phyloP scores from a whole-genome alignment of 1,284 basidiomycete species.

The Ceratorhiza oryzae-sativae region DNA sequence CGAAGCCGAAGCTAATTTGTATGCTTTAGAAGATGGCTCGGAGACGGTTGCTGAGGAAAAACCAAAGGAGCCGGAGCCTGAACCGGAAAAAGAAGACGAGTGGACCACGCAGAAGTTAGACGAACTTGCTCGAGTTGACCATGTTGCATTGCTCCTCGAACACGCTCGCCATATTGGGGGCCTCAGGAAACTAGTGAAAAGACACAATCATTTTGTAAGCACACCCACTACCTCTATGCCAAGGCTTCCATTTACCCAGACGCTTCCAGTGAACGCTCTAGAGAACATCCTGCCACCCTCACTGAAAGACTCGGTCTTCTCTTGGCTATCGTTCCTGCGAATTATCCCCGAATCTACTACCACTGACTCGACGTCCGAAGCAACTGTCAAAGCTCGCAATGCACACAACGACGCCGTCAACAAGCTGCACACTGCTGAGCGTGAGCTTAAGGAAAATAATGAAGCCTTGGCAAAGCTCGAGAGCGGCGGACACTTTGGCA shows the following conservation, averaged over 20 bases:
- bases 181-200: conserved; percentile 51
- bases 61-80: conserved; percentile 59
- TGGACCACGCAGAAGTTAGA: conserved; percentile 64
- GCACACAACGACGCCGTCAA: conserved; percentile 54
- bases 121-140: conserved; percentile 71
- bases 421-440: conserved; percentile 65
- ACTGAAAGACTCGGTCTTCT: conserved; percentile 68
- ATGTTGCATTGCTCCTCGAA: conserved; percentile 74
- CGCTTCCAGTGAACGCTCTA: conserved; percentile 75
- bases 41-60: conserved; percentile 56
- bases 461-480: conserved; percentile 64
- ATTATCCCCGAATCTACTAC: conserved; percentile 1
- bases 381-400: conserved; percentile 61
- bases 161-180: conserved; percentile 67
- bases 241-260: not conserved
- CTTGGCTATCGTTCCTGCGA: conserved; percentile 57
- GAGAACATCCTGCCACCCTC: conserved; percentile 88
- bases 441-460: conserved; percentile 57
- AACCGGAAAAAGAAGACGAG: conserved; percentile 44
- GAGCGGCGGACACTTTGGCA: conserved; percentile 72
- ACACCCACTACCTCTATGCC: no score
- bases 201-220: conserved; percentile 61
- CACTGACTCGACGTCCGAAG: conserved; percentile 30
- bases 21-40: conserved; percentile 49
- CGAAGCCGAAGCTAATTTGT: conserved; percentile 42